Evolutionary conservation across 192 early-diverging fungal species (phyloP), one percentile per base, ranked within the genome.

Genomic region (Thoreauomyces humboldtii): DNA sequence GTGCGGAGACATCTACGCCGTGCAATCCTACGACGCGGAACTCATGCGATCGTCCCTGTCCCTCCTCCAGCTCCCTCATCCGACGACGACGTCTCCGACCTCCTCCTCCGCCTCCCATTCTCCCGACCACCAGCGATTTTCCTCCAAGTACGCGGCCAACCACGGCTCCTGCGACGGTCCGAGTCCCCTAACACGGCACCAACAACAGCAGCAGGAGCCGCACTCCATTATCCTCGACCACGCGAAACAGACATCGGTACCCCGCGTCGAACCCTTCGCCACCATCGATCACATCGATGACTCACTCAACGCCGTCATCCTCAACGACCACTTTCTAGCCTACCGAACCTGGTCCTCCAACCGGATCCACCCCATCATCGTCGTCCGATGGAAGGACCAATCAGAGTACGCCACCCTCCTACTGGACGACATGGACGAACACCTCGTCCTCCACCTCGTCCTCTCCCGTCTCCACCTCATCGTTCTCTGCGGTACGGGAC

Each of bases 381-480:
- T 57, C n/a, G 19, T 57, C 27, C 32, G 55, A 2, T 21, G 14
- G 14, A 37, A 34, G 19, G 55, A 57, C 27, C 55, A 14, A 6
- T 37, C 34, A 17, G 35, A 34, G 19, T 57, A 57, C 34, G 55
- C 55, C 4, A 57, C 55, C 4, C 31, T 57, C 32, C 55, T 57
- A n/a, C 55, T 57, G 15, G 55, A 57, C 55, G 55, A 57, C 34
- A 57, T 57, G 55, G 55, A 57, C 19, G 35, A 35, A 36, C 34
- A 57, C 19, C 55, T 57, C 19, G 35, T 57, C 2, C 55, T 57
- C 27, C 55, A 57, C 33, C 34, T 57, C 34, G 19, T 57, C 34
- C 55, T 57, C 4, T 37, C 34, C 7, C 55, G 55, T 2, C 7
- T 57, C 2, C 55, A 57, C 27, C 25, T 34, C 19, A 57, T 57